phyloP scores from a whole-genome alignment of 306 rosid species.

The Argentina anserina region DNA sequence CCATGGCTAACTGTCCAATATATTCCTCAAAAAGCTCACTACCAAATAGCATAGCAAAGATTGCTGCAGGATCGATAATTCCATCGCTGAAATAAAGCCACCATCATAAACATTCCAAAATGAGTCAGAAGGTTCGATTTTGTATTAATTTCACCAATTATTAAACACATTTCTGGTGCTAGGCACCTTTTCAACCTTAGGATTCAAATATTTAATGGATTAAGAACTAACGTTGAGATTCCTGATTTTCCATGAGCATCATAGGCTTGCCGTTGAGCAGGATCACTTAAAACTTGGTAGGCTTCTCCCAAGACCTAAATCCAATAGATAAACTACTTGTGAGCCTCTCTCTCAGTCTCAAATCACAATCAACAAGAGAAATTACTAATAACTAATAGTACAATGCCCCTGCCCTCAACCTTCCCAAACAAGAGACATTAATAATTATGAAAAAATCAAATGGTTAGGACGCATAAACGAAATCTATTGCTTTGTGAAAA shows the following conservation, averaged over 20 bases:
- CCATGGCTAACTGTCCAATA: slow-evolving; percentile 97
- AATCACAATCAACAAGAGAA: neutral
- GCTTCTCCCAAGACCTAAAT: slow-evolving; percentile 95
- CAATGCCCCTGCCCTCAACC: neutral
- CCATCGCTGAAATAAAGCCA: slow-evolving; percentile 55
- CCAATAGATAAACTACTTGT: slow-evolving; percentile 18
- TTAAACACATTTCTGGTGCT: neutral
- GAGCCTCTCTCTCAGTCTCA: neutral
- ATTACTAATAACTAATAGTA: neutral
- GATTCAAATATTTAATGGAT: slow-evolving; percentile 8
- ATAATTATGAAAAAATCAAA: neutral
- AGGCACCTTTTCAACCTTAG: slow-evolving; percentile 18
- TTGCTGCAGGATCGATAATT: slow-evolving; percentile 97
- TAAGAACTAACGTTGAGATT: slow-evolving; percentile 76
- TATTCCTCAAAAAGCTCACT: slow-evolving; percentile 98
- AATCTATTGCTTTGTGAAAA: neutral
- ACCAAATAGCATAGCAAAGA: slow-evolving; percentile 98
- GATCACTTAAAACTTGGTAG: slow-evolving; percentile 93
- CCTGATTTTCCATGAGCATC: slow-evolving; percentile 89
- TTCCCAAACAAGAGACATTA: neutral
- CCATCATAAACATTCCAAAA: slow-evolving; percentile 6
- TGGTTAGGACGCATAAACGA: neutral
- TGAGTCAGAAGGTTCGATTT: slow-evolving; percentile 18
- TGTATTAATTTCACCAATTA: neutral
- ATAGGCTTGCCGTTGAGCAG: slow-evolving; percentile 82